Evolutionary conservation across 805 yeast species (phyloP).

Genomic region (Myxozyma neglecta): DNA sequence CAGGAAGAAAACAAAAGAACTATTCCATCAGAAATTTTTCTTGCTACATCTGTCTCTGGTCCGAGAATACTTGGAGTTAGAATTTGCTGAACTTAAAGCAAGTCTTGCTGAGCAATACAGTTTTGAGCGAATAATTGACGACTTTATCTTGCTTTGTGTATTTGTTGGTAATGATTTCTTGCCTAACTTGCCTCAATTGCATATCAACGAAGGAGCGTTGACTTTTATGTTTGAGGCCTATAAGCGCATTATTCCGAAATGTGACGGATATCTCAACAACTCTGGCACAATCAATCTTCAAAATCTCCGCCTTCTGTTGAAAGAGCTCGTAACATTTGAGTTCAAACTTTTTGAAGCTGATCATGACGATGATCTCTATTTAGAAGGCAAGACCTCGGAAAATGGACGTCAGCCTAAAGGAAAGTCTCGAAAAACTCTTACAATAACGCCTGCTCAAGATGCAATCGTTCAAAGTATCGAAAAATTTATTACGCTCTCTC

Average conservation of each 20-base stretch:
- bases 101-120: conserved; percentile 64
- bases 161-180: conserved; percentile 97
- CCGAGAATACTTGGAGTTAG: conserved; percentile 87
- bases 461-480: conserved; percentile 50
- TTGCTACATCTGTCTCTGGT: conserved; percentile 81
- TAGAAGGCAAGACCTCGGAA: conserved; percentile 5
- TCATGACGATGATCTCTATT: conserved; percentile 33
- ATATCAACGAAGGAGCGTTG: conserved; percentile 92
- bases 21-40: conserved; percentile 78
- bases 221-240: conserved; percentile 88
- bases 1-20: conserved; percentile 43
- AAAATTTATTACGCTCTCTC: conserved; percentile 8
- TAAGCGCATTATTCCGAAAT: conserved; percentile 68
- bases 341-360: conserved; percentile 82
- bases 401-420: not conserved
- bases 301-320: conserved; percentile 73
- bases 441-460: conserved; percentile 52
- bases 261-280: conserved; percentile 83
- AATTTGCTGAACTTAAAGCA: conserved; percentile 69
- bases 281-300: conserved; percentile 76
- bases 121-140: conserved; percentile 89
- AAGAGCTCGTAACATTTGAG: conserved; percentile 75
- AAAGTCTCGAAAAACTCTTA: not conserved
- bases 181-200: conserved; percentile 92
- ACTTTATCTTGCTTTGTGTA: conserved; percentile 85